A percentile compares a stretch with the other conserved stretches of the same genome.
Evolutionary conservation across 495 filamentous ascomycete genomes (phyloP).

Genomic region (Pseudoneurospora amorphoporcata): DNA sequence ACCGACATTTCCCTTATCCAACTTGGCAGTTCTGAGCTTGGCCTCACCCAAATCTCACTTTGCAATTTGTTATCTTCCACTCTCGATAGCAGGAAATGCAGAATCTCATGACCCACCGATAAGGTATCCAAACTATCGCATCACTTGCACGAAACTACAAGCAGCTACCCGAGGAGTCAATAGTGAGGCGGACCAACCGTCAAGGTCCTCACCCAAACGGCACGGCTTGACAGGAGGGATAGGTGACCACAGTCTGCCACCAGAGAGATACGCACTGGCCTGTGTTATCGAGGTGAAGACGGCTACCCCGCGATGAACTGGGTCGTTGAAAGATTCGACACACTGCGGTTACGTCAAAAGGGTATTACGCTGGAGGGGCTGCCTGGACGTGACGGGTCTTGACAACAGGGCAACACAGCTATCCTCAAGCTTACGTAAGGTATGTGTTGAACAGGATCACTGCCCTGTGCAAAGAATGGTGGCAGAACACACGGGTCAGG

Average conservation of each 20-base stretch:
- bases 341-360: neutral
- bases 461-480: neutral
- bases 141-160: neutral
- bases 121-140: neutral
- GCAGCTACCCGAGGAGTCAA: neutral
- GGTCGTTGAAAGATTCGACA: neutral
- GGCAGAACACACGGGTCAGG: neutral
- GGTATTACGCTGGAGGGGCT: neutral
- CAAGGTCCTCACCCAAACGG: neutral
- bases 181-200: neutral
- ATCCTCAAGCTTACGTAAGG: neutral
- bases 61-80: neutral
- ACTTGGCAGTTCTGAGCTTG: neutral
- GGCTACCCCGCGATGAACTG: neutral
- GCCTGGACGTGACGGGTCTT: neutral
- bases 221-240: neutral
- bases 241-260: neutral
- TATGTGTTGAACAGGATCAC: neutral
- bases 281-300: neutral
- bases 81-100: neutral
- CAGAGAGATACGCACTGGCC: neutral
- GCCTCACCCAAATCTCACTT: neutral
- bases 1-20: neutral
- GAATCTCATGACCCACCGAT: neutral
- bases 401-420: neutral